phyloP scores from a whole-genome alignment of 129 eudicot species.

The Rutidosis leptorrhynchoides region DNA sequence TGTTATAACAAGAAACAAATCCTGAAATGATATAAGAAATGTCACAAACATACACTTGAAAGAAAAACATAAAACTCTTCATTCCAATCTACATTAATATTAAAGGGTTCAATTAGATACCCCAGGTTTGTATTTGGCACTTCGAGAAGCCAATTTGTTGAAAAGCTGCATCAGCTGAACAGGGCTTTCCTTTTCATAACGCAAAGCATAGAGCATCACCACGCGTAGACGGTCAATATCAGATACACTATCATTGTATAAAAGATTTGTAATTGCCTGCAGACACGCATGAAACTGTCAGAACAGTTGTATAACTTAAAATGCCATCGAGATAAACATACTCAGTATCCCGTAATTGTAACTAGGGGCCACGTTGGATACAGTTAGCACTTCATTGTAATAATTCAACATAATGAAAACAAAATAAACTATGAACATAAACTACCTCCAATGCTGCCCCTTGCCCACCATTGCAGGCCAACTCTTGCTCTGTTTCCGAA shows the following conservation, averaged over 20 bases:
- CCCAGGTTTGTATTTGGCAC: conserved; percentile 97
- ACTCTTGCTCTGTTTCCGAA: conserved; percentile 92
- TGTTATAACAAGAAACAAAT: too few species aligned
- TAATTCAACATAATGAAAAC: too few species aligned
- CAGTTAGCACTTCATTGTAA: too few species aligned
- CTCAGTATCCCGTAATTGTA: too few species aligned
- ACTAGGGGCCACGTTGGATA: too few species aligned
- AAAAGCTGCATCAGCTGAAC: conserved; percentile 97
- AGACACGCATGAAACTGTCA: too few species aligned
- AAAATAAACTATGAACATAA: background rate
- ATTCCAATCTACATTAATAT: too few species aligned
- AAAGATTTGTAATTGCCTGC: conserved; percentile 93
- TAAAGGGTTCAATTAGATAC: conserved; percentile 45
- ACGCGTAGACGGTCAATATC: conserved; percentile 88
- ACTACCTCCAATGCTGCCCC: conserved; percentile 97
- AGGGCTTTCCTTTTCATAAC: conserved; percentile 98
- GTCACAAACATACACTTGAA: too few species aligned
- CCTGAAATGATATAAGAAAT: too few species aligned
- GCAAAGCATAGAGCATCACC: conserved; percentile 89
- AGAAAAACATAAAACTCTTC: too few species aligned
- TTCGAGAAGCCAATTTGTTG: conserved; percentile 84
- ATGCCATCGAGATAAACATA: too few species aligned
- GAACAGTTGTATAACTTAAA: too few species aligned
- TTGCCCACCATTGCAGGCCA: conserved; percentile 99
- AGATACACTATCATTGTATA: conserved; percentile 75